Conservation (phyloP, 2,329 filamentous ascomycete species). For the Diplodia sapinea region DNA sequence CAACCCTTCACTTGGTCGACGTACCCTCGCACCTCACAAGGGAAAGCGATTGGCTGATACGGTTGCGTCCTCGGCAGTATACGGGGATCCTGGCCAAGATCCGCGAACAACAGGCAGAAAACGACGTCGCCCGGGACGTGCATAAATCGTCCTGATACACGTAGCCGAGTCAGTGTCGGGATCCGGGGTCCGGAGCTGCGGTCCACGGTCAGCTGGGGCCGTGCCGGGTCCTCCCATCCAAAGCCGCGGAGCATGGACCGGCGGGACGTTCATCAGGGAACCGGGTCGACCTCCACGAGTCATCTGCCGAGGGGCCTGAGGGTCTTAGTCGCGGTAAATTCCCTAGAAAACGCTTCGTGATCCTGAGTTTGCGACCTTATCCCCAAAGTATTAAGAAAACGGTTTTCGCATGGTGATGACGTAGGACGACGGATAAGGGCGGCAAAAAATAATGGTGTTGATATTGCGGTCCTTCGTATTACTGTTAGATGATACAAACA, state of each 20-base stretch:
- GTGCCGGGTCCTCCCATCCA: conserved; percentile 29
- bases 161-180: conserved; percentile 23
- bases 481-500: conserved; percentile 29
- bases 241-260: conserved; percentile 19
- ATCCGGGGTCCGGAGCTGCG: conserved; percentile 30
- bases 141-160: conserved; percentile 28
- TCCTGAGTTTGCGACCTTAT: conserved; percentile 19
- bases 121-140: conserved; percentile 16
- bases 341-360: conserved; percentile 10
- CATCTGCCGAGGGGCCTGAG: conserved; percentile 15
- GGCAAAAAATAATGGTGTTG: conserved; percentile 28
- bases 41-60: conserved; percentile 14
- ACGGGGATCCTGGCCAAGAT: conserved; percentile 53
- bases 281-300: conserved; percentile 16
- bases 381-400: conserved; percentile 21
- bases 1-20: conserved; percentile 17
- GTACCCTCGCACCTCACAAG: neutral
- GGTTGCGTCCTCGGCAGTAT: conserved; percentile 42
- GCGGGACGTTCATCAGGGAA: conserved; percentile 22
- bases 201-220: conserved; percentile 27
- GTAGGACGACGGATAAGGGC: conserved; percentile 21
- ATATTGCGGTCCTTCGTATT: conserved; percentile 30
- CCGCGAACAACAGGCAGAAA: conserved; percentile 45
- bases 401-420: conserved; percentile 23
- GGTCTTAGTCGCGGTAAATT: conserved; percentile 19